phyloP scores from a whole-genome alignment of 805 yeast genomes.

The Yamadazyma kitorensis region DNA sequence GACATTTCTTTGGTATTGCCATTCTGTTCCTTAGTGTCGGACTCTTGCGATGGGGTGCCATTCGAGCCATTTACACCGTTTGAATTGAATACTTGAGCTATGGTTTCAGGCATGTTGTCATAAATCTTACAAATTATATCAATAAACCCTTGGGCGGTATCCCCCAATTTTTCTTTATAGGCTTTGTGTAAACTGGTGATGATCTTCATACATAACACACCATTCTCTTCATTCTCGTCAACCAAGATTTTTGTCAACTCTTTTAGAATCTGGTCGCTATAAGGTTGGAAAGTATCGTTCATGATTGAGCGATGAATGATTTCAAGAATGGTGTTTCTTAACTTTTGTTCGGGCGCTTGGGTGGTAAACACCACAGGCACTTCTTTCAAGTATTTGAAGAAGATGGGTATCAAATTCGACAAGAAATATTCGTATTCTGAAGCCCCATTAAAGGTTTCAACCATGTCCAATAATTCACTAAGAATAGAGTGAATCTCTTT shows the following conservation, averaged over 20 bases:
- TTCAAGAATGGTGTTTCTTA: slow-evolving; percentile 74
- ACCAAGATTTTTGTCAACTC: slow-evolving; percentile 57
- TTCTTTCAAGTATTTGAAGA: slow-evolving; percentile 57
- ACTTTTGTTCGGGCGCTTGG: slow-evolving; percentile 68
- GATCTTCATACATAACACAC: slow-evolving; percentile 85
- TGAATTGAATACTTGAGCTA: slow-evolving; percentile 61
- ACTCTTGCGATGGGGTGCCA: slow-evolving; percentile 8
- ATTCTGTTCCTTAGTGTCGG: slow-evolving; percentile 1
- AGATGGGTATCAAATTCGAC: slow-evolving; percentile 64
- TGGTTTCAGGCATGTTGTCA: slow-evolving; percentile 73
- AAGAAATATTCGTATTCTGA: slow-evolving; percentile 80
- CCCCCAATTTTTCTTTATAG: slow-evolving; percentile 64
- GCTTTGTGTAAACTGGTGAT: slow-evolving; percentile 83
- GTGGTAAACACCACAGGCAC: slow-evolving; percentile 73
- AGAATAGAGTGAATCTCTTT: slow-evolving; percentile 64
- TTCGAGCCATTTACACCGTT: slow-evolving; percentile 4
- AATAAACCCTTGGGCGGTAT: slow-evolving; percentile 75
- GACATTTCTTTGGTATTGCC: slow-evolving; percentile 23
- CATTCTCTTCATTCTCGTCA: slow-evolving; percentile 92
- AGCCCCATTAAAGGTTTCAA: slow-evolving; percentile 79
- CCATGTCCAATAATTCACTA: slow-evolving; percentile 80
- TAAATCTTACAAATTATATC: slow-evolving; percentile 74
- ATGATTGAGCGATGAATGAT: slow-evolving; percentile 77
- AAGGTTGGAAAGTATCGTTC: slow-evolving; percentile 77
- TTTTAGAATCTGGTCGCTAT: slow-evolving; percentile 58